Evolutionary conservation across 495 filamentous ascomycete genomes (phyloP), one percentile per base, ranked within the genome.

Genomic region (Xylaria acuta): DNA sequence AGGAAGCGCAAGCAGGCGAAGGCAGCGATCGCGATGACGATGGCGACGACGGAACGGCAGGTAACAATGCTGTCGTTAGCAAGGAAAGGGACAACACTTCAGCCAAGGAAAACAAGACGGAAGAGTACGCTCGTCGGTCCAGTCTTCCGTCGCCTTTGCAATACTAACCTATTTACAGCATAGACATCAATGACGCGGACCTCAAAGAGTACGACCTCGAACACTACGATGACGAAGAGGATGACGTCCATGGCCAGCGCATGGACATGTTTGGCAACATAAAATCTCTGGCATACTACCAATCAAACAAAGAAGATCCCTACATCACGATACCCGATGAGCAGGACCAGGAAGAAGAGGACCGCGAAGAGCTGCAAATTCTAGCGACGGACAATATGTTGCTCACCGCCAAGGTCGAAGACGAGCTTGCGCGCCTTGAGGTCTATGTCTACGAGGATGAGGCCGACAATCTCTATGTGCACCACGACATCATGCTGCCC

Each of bases 401-500:
- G 30, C 84, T 99, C 62, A 92, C 94, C 20, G 94, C 94, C 73
- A 95, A 97, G 85, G 88, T 97, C 25, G 96, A 99, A 81, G 96
- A 99, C 74, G 96, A 98, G 75, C 92, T 99, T 34, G 94, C 96
- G 34, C 95, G 98, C 82, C 87, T 99, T 25, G 97, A 98, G 79
- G 90, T 98, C 56, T 98, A 98, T 80, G 94, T 99, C 38, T 99
- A 99, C 81, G 97, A 99, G 82, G 97, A 98, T 77, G 84, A 80
- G 68, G 94, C 90, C 12, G 96, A 97, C 78, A 98, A 99, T 81
- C 90, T 99, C 47, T 99, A 98, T 80, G 95, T 98, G 12, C 96
- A 99, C 84, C 97, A 99, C 85, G 96, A 99, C 78, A 97, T 99
- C 75, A 98, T 99, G 96, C 90, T 99, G 51, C 96, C 96, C 22